Evolutionary conservation across 192 early-diverging fungal species (phyloP).

Genomic region (Backusella liffmaniae): DNA sequence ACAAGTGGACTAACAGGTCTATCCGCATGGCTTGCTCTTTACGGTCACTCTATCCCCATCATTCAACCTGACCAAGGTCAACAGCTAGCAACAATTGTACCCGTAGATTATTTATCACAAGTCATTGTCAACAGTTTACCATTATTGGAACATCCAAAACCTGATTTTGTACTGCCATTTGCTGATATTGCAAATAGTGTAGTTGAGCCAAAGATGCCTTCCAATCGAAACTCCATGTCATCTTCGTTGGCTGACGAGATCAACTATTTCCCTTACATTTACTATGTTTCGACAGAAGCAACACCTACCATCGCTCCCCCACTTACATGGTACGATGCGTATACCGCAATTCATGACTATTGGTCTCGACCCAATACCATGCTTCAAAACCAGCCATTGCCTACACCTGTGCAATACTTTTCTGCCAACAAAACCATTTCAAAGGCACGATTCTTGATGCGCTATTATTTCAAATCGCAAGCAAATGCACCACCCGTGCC

Average conservation of each 20-base stretch:
- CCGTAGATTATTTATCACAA: conserved; percentile 30
- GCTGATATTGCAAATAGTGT: background rate
- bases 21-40: conserved; percentile 21
- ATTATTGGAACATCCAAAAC: background rate
- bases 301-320: background rate
- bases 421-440: background rate
- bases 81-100: conserved; percentile 17
- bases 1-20: conserved; percentile 28
- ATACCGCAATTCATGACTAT: conserved; percentile 13
- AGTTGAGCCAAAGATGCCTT: conserved; percentile 4
- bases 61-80: conserved; percentile 26
- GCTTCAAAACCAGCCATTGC: background rate
- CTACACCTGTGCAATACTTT: background rate
- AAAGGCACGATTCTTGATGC: conserved; percentile 11
- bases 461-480: conserved; percentile 1
- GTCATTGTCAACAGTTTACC: conserved; percentile 13
- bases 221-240: background rate
- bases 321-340: conserved; percentile 7
- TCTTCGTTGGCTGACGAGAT: background rate
- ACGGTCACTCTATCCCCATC: conserved; percentile 19
- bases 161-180: conserved; percentile 6
- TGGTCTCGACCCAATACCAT: conserved; percentile 4
- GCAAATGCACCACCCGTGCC: background rate
- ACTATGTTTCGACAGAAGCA: background rate
- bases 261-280: conserved; percentile 12